Conservation (phyloP, 768 basidiomycete species). For the Tylopilus felleus region DNA sequence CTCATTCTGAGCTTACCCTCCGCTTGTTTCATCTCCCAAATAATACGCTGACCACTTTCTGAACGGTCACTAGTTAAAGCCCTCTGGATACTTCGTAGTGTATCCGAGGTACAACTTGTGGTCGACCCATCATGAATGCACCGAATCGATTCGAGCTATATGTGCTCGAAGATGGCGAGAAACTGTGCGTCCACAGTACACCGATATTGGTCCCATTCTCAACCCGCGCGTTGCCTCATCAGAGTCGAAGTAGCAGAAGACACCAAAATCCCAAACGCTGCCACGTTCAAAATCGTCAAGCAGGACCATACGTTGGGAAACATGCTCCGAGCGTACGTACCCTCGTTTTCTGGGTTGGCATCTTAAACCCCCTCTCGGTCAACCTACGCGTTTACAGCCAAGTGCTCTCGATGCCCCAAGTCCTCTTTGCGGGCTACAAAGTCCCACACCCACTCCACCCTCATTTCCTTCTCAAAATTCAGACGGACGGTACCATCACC, state of each 20-base stretch:
- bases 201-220: neutral
- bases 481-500: conserved; percentile 85
- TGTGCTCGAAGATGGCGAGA: conserved; percentile 91
- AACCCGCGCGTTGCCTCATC: conserved; percentile 9
- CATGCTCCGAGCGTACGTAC: conserved; percentile 87
- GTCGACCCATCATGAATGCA: conserved; percentile 68
- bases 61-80: neutral
- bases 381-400: conserved; percentile 51
- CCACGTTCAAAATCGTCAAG: conserved; percentile 90
- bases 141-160: conserved; percentile 91
- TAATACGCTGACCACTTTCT: conserved; percentile 11
- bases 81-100: neutral
- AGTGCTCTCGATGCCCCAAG: conserved; percentile 80
- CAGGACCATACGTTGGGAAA: conserved; percentile 97
- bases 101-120: neutral
- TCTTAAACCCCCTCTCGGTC: conserved; percentile 1
- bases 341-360: neutral
- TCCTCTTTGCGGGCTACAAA: conserved; percentile 97
- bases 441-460: conserved; percentile 96
- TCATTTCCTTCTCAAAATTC: conserved; percentile 91
- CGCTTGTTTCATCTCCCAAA: neutral
- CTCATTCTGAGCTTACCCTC: conserved; percentile 42
- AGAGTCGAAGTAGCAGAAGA: conserved; percentile 93
- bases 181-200: conserved; percentile 61
- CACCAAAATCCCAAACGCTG: conserved; percentile 96